Base-by-base conservation (phyloP, 2,329 filamentous ascomycete species). In the Samsoniella hepiali region DNA sequence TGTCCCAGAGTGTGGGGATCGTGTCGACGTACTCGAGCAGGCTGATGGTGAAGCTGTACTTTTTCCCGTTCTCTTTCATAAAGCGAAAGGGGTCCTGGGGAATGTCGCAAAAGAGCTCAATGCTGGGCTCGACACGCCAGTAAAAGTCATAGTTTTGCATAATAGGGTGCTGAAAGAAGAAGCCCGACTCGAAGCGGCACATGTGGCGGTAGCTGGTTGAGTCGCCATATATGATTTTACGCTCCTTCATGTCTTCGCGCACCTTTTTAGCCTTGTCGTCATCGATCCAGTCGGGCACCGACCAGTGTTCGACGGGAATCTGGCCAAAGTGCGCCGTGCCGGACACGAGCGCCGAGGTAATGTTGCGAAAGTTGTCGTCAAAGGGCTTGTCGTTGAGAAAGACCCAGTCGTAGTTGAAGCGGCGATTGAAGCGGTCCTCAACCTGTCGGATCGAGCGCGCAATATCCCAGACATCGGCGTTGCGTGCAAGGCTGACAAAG, bases 101-200 rank as follows among this genome's bases (percentile, higher is more conserved):
- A 72, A 99, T 85, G 74, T 99, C 95, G 79, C 95, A 99, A 84
- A 87, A 97, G 66, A 99, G 89, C 81, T 98, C 91, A 74, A 99
- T 88, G 78, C 91, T 95, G 70, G 95, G 95, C 83, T 99, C 95
- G 15, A 99, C 95, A 69, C 96, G 91, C 95, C 95, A 99, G 85
- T 99, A 99, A 86, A 92, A 99, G 74, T 99, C 95, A 78, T 96
- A 99, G 75, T 98, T 93, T 76, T 91, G 79, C 91, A 99, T 93
- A 69, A 97, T 80, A 36, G 87, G 85, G 76, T 99, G 95, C 66
- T 90, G 92, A 87, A 98, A 99, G 84, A 99, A 99, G 84, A 99
- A 99, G 45, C 95, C 95, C 8, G 94, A 98, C 79, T 99, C 95
- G 75, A 97, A 99, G 68, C 95, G 91, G 79, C 95, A 99, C 95